Evolutionary conservation across 2,329 filamentous ascomycete species (phyloP), one percentile per base, ranked within the genome.

Genomic region (Drechslerella coelobrocha): DNA sequence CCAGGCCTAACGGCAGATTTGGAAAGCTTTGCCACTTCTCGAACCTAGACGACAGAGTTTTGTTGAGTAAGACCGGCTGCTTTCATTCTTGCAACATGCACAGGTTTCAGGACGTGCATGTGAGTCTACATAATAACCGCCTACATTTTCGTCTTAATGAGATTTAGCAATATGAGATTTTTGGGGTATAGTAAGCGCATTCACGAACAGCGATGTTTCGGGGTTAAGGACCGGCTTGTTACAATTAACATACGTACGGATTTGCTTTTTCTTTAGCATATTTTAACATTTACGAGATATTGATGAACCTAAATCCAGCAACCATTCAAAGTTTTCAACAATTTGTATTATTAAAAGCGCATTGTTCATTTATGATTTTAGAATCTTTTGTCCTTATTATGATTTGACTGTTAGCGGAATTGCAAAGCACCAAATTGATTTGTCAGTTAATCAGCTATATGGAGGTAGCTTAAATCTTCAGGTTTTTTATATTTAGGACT

Each of bases 61-160:
- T 26, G 10, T 31, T 39, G 6, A 24, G 29, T 14, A 6, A 27
- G 27, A 21, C 7, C 29, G 4, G 19, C 31, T 54, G 24, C 9
- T 21, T 23, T 34, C 24, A 34, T 45, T 17, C 12, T 14, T 19
- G 24, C 37, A 21, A 14, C 52, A 19, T 26, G 29, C 14, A 56
- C 14, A 51, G 61, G 52, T 56, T 53, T 56, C 61, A 56, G 51
- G 56, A 50, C 52, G 43, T 41, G 61, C 31, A 27, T 50, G 41
- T 19, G 3, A 1, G 4, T 17, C 21, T 31, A n/a, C 29, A 48
- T 19, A 39, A 39, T 39, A 34, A n/a, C n/a, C n/a, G n/a, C n/a
- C n/a, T n/a, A n/a, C n/a, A n/a, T n/a, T n/a, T n/a, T n/a, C n/a
- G n/a, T n/a, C n/a, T 39, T 39, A 39, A 39, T 39, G 4, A 39